Percentiles rank a stretch among this genome's conserved stretches.
phyloP scores from a whole-genome alignment of 2,329 filamentous ascomycete species.

The Fusarium concolor region DNA sequence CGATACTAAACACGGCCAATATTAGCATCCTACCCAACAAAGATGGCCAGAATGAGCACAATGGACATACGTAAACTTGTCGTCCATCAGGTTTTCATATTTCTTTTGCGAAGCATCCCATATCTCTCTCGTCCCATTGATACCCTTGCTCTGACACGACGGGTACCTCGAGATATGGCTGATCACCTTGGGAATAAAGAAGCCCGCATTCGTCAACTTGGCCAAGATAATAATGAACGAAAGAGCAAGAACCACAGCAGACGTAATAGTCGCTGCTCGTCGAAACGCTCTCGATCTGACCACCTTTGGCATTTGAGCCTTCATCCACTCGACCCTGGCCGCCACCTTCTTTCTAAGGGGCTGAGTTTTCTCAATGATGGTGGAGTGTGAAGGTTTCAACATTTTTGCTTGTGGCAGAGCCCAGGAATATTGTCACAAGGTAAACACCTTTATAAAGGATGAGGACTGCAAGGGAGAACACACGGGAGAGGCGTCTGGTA shows the following conservation, averaged over 20 bases:
- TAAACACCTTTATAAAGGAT: slow-evolving; percentile 6
- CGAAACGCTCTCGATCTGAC: slow-evolving; percentile 39
- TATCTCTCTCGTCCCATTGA: slow-evolving; percentile 25
- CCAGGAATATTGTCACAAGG: neutral
- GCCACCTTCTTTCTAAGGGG: slow-evolving; percentile 18
- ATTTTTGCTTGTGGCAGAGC: slow-evolving; percentile 21
- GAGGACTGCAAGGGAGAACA: slow-evolving; percentile 12
- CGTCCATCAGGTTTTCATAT: slow-evolving; percentile 42
- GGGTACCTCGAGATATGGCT: slow-evolving; percentile 33
- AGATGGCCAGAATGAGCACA: accelerated
- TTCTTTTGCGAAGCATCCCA: slow-evolving; percentile 43
- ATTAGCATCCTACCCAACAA: neutral
- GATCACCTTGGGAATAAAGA: slow-evolving; percentile 33
- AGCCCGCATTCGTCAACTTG: slow-evolving; percentile 33
- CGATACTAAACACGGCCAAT: slow-evolving; percentile 47
- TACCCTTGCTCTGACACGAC: slow-evolving; percentile 30
- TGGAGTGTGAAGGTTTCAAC: slow-evolving; percentile 24
- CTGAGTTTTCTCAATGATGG: slow-evolving; percentile 22
- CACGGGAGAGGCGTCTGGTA: slow-evolving; percentile 26
- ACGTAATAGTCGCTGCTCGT: slow-evolving; percentile 17
- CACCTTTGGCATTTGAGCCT: slow-evolving; percentile 12
- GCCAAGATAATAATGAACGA: slow-evolving; percentile 31
- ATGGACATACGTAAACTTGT: slow-evolving; percentile 49
- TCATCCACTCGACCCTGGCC: slow-evolving; percentile 17
- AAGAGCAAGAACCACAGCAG: slow-evolving; percentile 21